Evolutionary conservation across 2,329 filamentous ascomycete species (phyloP).

Genomic region (Claviceps digitariae): DNA sequence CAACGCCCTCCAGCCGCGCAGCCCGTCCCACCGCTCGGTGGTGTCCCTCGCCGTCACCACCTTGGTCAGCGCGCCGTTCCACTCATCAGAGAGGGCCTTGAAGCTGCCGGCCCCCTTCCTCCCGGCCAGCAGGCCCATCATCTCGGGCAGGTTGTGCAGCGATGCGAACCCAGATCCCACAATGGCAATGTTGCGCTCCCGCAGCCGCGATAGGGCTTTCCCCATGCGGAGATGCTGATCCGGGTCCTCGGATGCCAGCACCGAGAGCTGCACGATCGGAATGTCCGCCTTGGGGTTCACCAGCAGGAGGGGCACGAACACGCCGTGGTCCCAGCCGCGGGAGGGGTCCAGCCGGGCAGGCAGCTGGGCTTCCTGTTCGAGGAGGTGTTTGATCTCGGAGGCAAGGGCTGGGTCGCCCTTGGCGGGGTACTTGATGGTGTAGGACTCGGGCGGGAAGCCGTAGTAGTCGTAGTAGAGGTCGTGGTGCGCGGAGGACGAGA

Average conservation of each 20-base stretch:
- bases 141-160: slow-evolving; percentile 38
- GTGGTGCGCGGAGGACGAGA: slow-evolving; percentile 35
- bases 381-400: slow-evolving; percentile 28
- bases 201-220: slow-evolving; percentile 34
- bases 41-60: slow-evolving; percentile 22
- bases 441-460: slow-evolving; percentile 42
- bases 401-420: slow-evolving; percentile 41
- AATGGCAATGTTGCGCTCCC: slow-evolving; percentile 40
- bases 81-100: slow-evolving; percentile 19
- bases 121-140: slow-evolving; percentile 23
- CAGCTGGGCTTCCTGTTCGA: slow-evolving; percentile 34
- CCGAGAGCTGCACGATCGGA: slow-evolving; percentile 44
- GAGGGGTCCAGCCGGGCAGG: slow-evolving; percentile 22
- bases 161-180: slow-evolving; percentile 47
- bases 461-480: slow-evolving; percentile 44
- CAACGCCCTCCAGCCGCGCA: slow-evolving; percentile 34
- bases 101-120: slow-evolving; percentile 7
- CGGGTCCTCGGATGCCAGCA: slow-evolving; percentile 38
- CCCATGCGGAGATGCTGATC: slow-evolving; percentile 37
- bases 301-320: slow-evolving; percentile 44
- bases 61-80: slow-evolving; percentile 32
- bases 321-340: slow-evolving; percentile 46
- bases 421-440: slow-evolving; percentile 42
- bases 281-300: slow-evolving; percentile 36
- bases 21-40: slow-evolving; percentile 23